phyloP scores from a whole-genome alignment of 2,329 filamentous ascomycete species.

The Talaromyces sp. region DNA sequence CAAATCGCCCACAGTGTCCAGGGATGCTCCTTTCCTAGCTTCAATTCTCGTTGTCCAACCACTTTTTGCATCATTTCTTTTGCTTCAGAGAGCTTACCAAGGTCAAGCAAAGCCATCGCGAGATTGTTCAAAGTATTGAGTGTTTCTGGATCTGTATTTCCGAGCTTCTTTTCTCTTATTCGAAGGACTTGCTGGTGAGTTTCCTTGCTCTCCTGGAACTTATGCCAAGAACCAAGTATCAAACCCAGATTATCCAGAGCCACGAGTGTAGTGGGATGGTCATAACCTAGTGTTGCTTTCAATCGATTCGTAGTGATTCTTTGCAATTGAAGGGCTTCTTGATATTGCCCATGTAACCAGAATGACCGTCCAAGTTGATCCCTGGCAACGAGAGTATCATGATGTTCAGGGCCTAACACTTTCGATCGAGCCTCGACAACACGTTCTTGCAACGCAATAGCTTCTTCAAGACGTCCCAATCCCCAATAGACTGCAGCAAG shows the following conservation, averaged over 20 bases:
- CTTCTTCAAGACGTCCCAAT: slow-evolving; percentile 19
- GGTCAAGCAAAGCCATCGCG: slow-evolving; percentile 21
- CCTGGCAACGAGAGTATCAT: slow-evolving; percentile 30
- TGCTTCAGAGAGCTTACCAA: slow-evolving; percentile 20
- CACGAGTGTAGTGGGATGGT: slow-evolving; percentile 29
- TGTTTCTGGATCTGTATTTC: slow-evolving; percentile 23
- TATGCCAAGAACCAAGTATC: slow-evolving; percentile 18
- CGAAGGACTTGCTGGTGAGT: slow-evolving; percentile 21
- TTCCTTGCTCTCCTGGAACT: slow-evolving; percentile 17
- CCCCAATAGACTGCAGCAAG: slow-evolving; percentile 19
- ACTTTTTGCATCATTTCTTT: slow-evolving; percentile 21
- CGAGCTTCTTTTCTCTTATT: slow-evolving; percentile 20
- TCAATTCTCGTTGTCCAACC: slow-evolving; percentile 19
- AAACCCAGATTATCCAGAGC: slow-evolving; percentile 20
- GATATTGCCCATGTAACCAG: slow-evolving; percentile 20
- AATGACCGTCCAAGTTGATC: slow-evolving; percentile 23
- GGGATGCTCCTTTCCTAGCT: slow-evolving; percentile 34
- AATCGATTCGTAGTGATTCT: slow-evolving; percentile 21
- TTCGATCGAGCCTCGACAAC: slow-evolving; percentile 18
- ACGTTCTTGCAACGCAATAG: slow-evolving; percentile 19
- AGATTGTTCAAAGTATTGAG: slow-evolving; percentile 23
- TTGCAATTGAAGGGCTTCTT: slow-evolving; percentile 23
- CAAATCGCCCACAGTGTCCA: slow-evolving; percentile 34
- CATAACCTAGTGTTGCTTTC: slow-evolving; percentile 22
- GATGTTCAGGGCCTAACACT: slow-evolving; percentile 24